Evolutionary conservation across 192 early-diverging fungal species (phyloP), one percentile per base, ranked within the genome.

Genomic region (Entomortierella parvispora): DNA sequence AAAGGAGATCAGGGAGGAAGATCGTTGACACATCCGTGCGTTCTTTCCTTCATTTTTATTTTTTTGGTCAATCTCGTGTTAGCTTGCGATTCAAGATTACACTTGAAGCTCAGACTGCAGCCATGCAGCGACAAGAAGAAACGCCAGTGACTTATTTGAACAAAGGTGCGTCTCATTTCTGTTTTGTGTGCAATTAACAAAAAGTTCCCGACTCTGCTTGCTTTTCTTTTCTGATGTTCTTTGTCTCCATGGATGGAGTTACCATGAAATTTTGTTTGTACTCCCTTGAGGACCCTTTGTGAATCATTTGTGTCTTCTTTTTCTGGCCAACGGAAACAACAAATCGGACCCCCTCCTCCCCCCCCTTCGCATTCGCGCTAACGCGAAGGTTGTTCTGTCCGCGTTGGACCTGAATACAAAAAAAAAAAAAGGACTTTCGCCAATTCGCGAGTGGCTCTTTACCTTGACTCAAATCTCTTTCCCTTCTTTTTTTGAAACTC

Each of bases 71-170:
- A 23, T 61, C 31, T 34, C 47, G 31, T 33, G 20, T 33, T 52
- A 82, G 78, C 31, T 52, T 82, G 42, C 51, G 76, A 25, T 82
- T 70, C 53, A 79, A 63, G 46, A 62, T 79, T n/a, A 60, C 71
- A 3, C 49, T 82, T 28, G 81, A 82, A 31, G 85, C 87, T 32
- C 83, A 85, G 25, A 88, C 87, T 4, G 87, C 87, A 2, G 79
- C 84, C 43, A 83, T 83, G 71, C 85, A 85, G 50, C 71, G 71
- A 4, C 74, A 85, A 5, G 89, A 91, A 44, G 90, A 89, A 44
- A 72, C 87, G 1, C 80, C 87, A 20, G 71, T 93, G 32, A 91
- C 92, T 0, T 91, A 93, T 49, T 81, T 93, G 14, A 93, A 93
- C 63, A 89, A 90, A 80, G 92, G 92, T 80, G 32, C 85, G 78